A percentile compares a stretch with the other conserved stretches of the same genome.
These are phyloP conservation scores for Saraca asoca DNA, from an alignment of 331 rosid genomes.

Conservation along the genomic window DNA sequence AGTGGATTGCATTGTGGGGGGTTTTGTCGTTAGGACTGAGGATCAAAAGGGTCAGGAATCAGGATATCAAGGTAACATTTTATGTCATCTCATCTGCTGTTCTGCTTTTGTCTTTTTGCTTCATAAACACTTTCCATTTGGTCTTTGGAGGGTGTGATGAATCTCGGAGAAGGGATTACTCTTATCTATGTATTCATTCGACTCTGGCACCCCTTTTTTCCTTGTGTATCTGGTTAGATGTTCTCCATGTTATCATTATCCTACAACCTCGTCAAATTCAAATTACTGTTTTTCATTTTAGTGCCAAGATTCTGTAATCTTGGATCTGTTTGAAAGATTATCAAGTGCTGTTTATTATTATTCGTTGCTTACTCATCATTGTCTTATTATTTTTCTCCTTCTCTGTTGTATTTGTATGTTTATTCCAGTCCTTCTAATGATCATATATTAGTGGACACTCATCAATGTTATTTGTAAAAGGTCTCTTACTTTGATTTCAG, in stretches of 20 bases:
- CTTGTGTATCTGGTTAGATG: neutral
- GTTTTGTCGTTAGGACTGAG: conserved; percentile 20
- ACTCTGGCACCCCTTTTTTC: too few species aligned
- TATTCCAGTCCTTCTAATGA: too few species aligned
- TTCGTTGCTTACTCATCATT: neutral
- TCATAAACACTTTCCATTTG: neutral
- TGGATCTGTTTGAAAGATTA: conserved; percentile 9
- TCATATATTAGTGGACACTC: neutral
- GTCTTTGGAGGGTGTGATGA: conserved; percentile 5
- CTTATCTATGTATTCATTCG: neutral
- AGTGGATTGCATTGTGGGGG: conserved; percentile 45
- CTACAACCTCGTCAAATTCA: conserved; percentile 7
- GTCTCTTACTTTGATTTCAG: conserved; percentile 4
- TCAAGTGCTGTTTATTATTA: neutral
- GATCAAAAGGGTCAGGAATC: conserved; percentile 21
- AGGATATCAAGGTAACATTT: conserved; percentile 38
- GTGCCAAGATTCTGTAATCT: neutral
- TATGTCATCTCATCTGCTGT: conserved; percentile 26
- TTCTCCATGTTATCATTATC: neutral
- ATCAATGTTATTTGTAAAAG: neutral
- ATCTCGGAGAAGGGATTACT: conserved; percentile 1
- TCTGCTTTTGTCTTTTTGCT: neutral
- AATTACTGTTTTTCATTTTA: conserved; percentile 1
- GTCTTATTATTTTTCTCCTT: neutral
- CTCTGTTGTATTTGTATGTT: neutral